These are phyloP conservation scores for Papiliotrema terrestris DNA, from an alignment of 1,284 basidiomycete species.

Conservation along the genomic window DNA sequence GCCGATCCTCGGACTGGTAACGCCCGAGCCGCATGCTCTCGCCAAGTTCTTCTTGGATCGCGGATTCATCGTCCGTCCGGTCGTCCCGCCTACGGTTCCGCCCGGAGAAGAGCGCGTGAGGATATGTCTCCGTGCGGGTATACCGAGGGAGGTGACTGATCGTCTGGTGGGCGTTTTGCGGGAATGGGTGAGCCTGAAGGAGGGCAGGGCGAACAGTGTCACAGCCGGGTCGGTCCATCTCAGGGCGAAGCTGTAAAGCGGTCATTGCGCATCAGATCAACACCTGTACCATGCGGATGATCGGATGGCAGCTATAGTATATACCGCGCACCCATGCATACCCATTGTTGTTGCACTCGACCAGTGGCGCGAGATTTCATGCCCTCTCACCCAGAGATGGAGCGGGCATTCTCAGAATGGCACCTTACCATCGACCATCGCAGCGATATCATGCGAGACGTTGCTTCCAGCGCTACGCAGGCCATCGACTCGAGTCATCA, in stretches of 20 bases:
- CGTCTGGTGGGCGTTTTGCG: constrained; percentile 24
- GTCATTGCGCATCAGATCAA: too few relatives aligned
- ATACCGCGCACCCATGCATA: neutral
- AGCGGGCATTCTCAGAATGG: too few relatives aligned
- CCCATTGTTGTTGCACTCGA: too few relatives aligned
- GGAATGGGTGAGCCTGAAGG: constrained; percentile 28
- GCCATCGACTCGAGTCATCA: too few relatives aligned
- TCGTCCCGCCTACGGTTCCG: constrained; percentile 48
- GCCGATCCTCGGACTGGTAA: constrained; percentile 84
- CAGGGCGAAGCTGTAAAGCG: neutral
- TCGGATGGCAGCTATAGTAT: constrained; percentile 1
- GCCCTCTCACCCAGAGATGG: too few relatives aligned
- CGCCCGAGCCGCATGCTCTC: constrained; percentile 59
- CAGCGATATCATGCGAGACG: too few relatives aligned
- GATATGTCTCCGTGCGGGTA: constrained; percentile 44
- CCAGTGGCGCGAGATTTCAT: too few relatives aligned
- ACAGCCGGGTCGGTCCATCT: neutral
- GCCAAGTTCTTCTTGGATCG: constrained; percentile 35
- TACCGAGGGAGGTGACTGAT: constrained; percentile 23
- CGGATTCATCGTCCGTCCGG: constrained; percentile 45
- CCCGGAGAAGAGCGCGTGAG: constrained; percentile 44
- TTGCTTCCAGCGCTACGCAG: too few relatives aligned
- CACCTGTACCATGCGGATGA: too few relatives aligned
- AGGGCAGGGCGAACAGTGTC: neutral
- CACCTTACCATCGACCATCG: too few relatives aligned